These are phyloP conservation scores for Vigna angularis DNA, from an alignment of 306 rosid species.

Conservation along the genomic window DNA sequence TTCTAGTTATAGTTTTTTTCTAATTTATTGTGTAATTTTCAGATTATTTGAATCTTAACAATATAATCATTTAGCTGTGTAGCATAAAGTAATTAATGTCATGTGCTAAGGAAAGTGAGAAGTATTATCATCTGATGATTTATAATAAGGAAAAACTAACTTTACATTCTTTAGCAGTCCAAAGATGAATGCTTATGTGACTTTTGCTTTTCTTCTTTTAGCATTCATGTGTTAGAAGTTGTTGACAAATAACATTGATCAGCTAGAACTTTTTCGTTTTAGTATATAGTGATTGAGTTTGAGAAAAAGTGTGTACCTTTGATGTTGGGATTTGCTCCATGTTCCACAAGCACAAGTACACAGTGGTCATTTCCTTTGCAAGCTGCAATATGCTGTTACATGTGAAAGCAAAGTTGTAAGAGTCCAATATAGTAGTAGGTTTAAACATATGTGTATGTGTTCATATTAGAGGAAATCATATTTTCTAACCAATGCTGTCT, in stretches of 20 bases:
- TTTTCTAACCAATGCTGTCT: constrained; percentile 65
- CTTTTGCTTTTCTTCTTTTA: not conserved
- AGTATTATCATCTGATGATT: not conserved
- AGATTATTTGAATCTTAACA: no score
- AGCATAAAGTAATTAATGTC: no score
- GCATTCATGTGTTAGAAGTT: not conserved
- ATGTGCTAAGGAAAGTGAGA: not conserved
- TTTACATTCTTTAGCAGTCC: not conserved
- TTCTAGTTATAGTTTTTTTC: no score
- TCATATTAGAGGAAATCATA: not conserved
- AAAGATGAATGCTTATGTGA: no score
- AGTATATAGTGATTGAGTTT: not conserved
- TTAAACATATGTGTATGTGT: not conserved
- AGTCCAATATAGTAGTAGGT: not conserved
- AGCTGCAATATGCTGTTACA: constrained; percentile 73
- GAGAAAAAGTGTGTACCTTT: constrained; percentile 49
- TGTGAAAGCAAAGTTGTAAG: constrained; percentile 24
- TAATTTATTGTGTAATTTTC: no score
- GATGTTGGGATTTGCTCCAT: constrained; percentile 65
- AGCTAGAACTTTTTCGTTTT: not conserved
- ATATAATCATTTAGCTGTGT: no score
- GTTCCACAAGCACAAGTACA: constrained; percentile 58
- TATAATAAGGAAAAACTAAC: not conserved
- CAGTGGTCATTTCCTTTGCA: constrained; percentile 60
- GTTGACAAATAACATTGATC: not conserved